Conservation (phyloP, 371 early-diverging fungal species). For the Apophysomyces elegans region DNA sequence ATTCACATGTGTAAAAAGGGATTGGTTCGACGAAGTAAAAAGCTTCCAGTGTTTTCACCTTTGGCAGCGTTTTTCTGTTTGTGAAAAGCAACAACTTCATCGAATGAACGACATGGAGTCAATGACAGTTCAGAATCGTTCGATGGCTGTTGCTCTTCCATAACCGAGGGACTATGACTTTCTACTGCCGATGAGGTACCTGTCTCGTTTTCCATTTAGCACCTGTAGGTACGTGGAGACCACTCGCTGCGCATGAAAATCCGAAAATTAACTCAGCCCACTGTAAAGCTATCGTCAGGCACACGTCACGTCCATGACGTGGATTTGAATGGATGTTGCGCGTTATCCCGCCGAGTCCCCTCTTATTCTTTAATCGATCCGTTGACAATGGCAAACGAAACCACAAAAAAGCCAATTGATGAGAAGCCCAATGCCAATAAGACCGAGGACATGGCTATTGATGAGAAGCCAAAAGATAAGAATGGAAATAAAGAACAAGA, state of each 20-base stretch:
- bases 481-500: conserved; percentile 51
- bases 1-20: background rate
- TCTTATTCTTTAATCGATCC: conserved; percentile 14
- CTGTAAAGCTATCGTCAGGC: background rate
- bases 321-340: background rate
- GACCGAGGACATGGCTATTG: conserved; percentile 32
- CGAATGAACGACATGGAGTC: conserved; percentile 14
- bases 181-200: conserved; percentile 5
- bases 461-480: conserved; percentile 40
- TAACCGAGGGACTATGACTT: background rate
- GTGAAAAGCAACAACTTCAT: conserved; percentile 39
- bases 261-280: background rate
- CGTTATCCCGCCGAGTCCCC: conserved; percentile 2
- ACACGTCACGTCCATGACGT: conserved; percentile 12
- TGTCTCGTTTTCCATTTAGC: background rate
- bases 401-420: conserved; percentile 19
- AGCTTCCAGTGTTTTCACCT: conserved; percentile 27
- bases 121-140: background rate
- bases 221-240: background rate
- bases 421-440: conserved; percentile 22
- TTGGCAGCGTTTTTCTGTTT: conserved; percentile 52
- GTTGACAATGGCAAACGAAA: conserved; percentile 28
- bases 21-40: background rate
- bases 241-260: background rate
- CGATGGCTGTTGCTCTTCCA: background rate